Conservation (phyloP, 352 stramenopile species). For the Blastocystis sp. region DNA sequence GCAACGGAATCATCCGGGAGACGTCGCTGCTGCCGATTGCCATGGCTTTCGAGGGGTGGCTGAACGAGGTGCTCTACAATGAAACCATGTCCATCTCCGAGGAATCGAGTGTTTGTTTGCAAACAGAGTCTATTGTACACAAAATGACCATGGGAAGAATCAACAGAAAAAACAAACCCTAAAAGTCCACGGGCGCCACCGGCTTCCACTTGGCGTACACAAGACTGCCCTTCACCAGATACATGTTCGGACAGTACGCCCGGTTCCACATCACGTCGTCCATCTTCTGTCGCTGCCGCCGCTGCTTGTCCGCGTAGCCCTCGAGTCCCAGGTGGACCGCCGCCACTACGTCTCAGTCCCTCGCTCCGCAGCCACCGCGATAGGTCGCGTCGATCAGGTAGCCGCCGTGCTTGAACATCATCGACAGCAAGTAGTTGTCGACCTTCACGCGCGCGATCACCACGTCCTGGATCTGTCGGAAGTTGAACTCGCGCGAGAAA, state of each 20-base stretch:
- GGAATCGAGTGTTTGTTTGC: not conserved
- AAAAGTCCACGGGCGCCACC: not conserved
- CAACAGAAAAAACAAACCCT: not conserved
- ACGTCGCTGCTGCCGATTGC: not conserved
- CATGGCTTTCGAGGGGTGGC: conserved; percentile 10
- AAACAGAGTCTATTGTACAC: not conserved
- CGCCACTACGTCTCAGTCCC: not conserved
- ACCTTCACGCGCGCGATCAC: conserved; percentile 28
- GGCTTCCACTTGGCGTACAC: conserved; percentile 7
- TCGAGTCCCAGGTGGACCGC: conserved; percentile 29
- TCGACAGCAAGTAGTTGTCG: conserved; percentile 41
- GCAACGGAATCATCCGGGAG: conserved; percentile 8
- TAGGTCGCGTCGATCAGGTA: conserved; percentile 21
- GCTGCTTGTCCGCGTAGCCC: conserved; percentile 9
- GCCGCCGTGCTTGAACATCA: not conserved
- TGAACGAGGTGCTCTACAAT: not conserved
- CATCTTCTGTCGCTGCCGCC: not conserved
- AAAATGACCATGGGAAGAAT: not conserved
- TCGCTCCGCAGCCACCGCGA: not conserved
- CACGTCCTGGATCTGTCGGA: not conserved
- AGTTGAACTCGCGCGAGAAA: conserved; percentile 1
- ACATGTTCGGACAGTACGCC: conserved; percentile 1
- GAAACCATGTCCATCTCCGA: not conserved
- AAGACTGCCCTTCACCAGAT: not conserved
- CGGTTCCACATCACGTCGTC: not conserved